A percentile compares a stretch with the other conserved stretches of the same genome.
Evolutionary conservation across 139 green algal species (phyloP).

Genomic region (Closterium sp.): DNA sequence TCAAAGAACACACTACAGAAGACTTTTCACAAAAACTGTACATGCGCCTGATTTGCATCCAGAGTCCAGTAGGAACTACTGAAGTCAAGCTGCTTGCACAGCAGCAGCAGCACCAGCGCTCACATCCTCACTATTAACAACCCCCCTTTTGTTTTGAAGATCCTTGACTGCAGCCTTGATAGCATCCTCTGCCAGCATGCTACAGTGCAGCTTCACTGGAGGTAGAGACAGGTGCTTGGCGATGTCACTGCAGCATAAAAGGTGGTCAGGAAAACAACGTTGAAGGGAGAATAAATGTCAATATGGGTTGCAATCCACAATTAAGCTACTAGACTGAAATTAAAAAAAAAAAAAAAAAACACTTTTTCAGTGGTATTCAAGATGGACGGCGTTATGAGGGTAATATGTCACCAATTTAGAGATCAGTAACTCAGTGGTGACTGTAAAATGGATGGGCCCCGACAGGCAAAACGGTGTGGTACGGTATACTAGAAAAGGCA

Average conservation of each 20-base stretch:
- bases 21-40: no score
- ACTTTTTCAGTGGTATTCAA: no score
- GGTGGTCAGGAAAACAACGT: neutral
- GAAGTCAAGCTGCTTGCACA: neutral
- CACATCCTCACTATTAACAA: neutral
- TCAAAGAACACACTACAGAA: no score
- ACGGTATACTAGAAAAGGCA: no score
- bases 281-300: neutral
- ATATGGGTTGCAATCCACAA: neutral
- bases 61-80: no score
- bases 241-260: constrained; percentile 46
- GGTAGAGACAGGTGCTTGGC: constrained; percentile 95
- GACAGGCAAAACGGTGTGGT: neutral
- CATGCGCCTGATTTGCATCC: no score
- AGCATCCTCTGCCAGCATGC: constrained; percentile 94
- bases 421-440: neutral
- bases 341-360: neutral
- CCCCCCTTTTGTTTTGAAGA: constrained; percentile 56
- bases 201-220: constrained; percentile 98
- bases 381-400: no score
- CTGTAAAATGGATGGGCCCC: no score
- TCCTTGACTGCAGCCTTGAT: constrained; percentile 95
- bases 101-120: neutral
- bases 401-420: no score
- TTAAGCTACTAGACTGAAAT: neutral